phyloP scores from a whole-genome alignment of 148 eudicot species.

The Nyssa sinensis region DNA sequence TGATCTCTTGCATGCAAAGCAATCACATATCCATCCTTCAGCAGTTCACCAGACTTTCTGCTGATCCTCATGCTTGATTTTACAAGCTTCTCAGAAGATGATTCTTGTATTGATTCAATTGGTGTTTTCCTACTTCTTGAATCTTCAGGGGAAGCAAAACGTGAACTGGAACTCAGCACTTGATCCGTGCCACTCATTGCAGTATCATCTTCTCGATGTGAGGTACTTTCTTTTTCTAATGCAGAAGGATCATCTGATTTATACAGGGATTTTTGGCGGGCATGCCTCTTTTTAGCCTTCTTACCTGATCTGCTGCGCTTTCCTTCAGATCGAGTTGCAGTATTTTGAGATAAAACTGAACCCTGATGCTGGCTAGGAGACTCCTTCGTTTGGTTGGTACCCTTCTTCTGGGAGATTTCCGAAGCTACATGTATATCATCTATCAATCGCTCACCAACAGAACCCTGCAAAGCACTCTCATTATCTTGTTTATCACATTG shows the following conservation, averaged over 20 bases:
- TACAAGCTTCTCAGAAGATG: slow-evolving; percentile 40
- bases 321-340: slow-evolving; percentile 60
- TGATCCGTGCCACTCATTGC: slow-evolving; percentile 96
- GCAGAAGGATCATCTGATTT: slow-evolving; percentile 60
- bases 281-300: slow-evolving; percentile 89
- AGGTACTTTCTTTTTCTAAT: slow-evolving; percentile 65
- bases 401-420: slow-evolving; percentile 61
- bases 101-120: slow-evolving; percentile 52
- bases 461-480: slow-evolving; percentile 47
- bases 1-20: slow-evolving; percentile 76
- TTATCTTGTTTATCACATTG: slow-evolving; percentile 40
- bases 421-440: slow-evolving; percentile 39
- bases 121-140: slow-evolving; percentile 59
- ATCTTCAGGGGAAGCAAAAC: slow-evolving; percentile 83
- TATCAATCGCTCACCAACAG: slow-evolving; percentile 44
- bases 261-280: slow-evolving; percentile 74
- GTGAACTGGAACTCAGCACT: slow-evolving; percentile 75
- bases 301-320: slow-evolving; percentile 94
- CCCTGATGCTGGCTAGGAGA: slow-evolving; percentile 59
- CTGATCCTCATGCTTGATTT: slow-evolving; percentile 40
- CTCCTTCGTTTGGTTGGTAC: slow-evolving; percentile 37
- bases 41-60: slow-evolving; percentile 51
- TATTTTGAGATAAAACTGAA: slow-evolving; percentile 50
- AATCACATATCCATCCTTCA: slow-evolving; percentile 86
- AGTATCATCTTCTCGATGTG: slow-evolving; percentile 77